These are phyloP conservation scores for Ceriops tagal DNA, from an alignment of 345 rosid genomes.

Conservation along the genomic window DNA sequence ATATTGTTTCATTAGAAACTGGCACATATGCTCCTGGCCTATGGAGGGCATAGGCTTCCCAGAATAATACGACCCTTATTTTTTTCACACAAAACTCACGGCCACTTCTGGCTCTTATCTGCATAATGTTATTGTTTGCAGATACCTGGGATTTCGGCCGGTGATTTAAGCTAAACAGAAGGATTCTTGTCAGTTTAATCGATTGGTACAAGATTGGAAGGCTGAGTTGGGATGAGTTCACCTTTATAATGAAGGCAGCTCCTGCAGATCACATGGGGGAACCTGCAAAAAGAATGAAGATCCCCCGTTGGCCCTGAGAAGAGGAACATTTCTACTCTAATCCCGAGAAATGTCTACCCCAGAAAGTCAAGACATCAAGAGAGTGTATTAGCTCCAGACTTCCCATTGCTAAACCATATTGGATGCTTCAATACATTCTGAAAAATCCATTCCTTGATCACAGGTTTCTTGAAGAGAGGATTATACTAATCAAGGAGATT, in stretches of 20 bases:
- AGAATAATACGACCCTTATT: background rate
- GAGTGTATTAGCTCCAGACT: background rate
- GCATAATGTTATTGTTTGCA: slow-evolving; percentile 2
- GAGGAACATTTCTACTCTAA: slow-evolving; percentile 51
- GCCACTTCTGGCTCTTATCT: background rate
- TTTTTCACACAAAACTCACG: background rate
- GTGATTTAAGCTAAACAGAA: slow-evolving; percentile 29
- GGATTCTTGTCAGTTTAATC: slow-evolving; percentile 30
- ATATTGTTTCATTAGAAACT: slow-evolving; percentile 4
- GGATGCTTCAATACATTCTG: background rate
- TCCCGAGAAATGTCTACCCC: slow-evolving; percentile 43
- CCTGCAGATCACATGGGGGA: slow-evolving; percentile 31
- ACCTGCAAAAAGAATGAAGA: slow-evolving; percentile 24
- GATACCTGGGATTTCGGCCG: slow-evolving; percentile 33
- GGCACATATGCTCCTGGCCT: slow-evolving; percentile 8
- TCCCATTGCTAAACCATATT: background rate
- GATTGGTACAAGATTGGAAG: slow-evolving; percentile 26
- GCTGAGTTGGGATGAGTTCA: slow-evolving; percentile 35
- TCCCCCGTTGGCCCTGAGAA: slow-evolving; percentile 41
- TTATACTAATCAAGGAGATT: no score
- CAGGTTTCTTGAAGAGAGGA: no score
- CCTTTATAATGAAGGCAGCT: slow-evolving; percentile 23
- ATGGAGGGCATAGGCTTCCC: background rate
- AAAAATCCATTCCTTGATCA: no score
- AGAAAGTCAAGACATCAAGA: slow-evolving; percentile 10